A percentile compares a stretch with the other conserved stretches of the same genome.
Conservation (phyloP, 148 eudicot species). For the Gaultheria prostrata region DNA sequence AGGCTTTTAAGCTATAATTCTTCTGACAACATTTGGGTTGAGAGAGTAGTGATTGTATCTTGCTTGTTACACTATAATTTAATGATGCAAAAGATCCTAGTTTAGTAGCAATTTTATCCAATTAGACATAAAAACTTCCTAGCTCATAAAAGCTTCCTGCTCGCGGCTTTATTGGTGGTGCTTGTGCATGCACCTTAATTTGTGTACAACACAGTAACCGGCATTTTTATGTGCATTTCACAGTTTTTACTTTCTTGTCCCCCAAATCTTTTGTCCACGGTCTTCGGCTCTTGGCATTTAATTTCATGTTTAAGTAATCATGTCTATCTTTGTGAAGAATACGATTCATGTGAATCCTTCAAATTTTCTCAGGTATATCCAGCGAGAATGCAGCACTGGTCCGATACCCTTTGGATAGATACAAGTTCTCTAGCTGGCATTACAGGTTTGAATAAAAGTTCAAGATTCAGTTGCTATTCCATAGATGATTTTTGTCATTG, state of each 20-base stretch:
- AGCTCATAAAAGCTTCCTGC: too few relatives aligned
- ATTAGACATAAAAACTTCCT: too few relatives aligned
- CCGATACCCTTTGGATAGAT: constrained; percentile 77
- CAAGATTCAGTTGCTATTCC: not conserved
- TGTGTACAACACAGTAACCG: not conserved
- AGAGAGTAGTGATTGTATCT: not conserved
- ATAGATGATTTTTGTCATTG: not conserved
- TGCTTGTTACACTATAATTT: not conserved
- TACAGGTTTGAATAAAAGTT: constrained; percentile 30
- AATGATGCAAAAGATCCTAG: not conserved
- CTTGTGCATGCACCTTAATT: not conserved
- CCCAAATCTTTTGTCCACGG: not conserved
- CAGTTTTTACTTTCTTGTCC: not conserved
- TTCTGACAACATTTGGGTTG: not conserved
- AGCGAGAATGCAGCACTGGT: constrained; percentile 88
- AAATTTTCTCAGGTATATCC: constrained; percentile 59
- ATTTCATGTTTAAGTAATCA: not conserved
- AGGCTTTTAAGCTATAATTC: not conserved
- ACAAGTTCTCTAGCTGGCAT: constrained; percentile 70
- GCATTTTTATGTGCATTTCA: not conserved
- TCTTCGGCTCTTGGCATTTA: not conserved
- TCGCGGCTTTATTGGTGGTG: not conserved
- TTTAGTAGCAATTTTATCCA: not conserved
- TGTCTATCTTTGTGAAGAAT: not conserved
- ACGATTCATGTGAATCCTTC: not conserved